Conservation (phyloP, 768 basidiomycete species). For the Pleurotus sapidus region DNA sequence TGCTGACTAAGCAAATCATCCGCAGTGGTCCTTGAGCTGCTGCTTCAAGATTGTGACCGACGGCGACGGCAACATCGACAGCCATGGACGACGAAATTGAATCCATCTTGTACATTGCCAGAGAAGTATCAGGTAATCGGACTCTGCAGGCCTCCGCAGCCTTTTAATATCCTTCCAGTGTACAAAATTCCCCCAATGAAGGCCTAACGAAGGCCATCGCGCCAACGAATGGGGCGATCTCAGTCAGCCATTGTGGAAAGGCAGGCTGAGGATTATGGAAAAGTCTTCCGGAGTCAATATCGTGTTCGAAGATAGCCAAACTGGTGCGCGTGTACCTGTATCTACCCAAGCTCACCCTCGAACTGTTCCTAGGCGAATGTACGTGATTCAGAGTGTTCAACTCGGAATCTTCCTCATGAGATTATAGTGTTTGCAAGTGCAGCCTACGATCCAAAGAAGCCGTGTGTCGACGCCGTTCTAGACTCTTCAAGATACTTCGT, state of each 20-base stretch:
- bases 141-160: constrained; percentile 9
- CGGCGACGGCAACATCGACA: background rate
- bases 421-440: constrained; percentile 80
- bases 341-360: background rate
- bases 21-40: background rate
- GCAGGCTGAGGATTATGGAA: constrained; percentile 83
- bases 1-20: background rate
- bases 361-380: constrained; percentile 58
- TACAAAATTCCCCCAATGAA: constrained; percentile 90
- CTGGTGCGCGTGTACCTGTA: constrained; percentile 49
- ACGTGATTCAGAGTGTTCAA: constrained; percentile 23
- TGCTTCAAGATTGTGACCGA: background rate
- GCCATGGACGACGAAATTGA: constrained; percentile 81
- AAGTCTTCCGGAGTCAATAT: constrained; percentile 64
- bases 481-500: constrained; percentile 97
- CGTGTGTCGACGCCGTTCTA: constrained; percentile 91
- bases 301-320: constrained; percentile 76
- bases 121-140: constrained; percentile 79
- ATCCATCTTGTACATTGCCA: constrained; percentile 84
- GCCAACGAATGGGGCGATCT: constrained; percentile 94
- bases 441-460: constrained; percentile 73
- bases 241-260: constrained; percentile 84
- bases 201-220: constrained; percentile 84
- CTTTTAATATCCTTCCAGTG: constrained; percentile 42
- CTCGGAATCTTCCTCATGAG: too few relatives aligned